Evolutionary conservation across 768 basidiomycete genomes (phyloP).

Genomic region (Trametes maxima): DNA sequence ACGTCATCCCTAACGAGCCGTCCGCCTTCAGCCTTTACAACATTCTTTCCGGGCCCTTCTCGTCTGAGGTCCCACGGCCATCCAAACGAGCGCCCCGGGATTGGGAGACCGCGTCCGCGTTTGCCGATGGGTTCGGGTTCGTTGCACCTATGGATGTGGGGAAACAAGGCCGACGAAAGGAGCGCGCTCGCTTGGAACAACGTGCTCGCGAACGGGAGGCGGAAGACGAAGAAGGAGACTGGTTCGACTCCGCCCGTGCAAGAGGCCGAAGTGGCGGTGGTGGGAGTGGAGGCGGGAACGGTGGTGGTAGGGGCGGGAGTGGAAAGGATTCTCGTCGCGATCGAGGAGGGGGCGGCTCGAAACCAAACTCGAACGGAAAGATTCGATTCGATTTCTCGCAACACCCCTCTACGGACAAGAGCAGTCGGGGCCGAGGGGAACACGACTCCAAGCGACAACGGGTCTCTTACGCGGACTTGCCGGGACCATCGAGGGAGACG

Average conservation of each 20-base stretch:
- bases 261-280: constrained; percentile 36
- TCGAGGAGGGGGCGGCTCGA: constrained; percentile 13
- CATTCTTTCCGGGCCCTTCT: constrained; percentile 67
- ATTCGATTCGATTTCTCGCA: constrained; percentile 24
- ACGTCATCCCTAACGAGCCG: constrained; percentile 49
- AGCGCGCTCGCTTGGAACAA: constrained; percentile 55
- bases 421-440: constrained; percentile 2
- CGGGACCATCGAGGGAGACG: constrained; percentile 30
- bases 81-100: constrained; percentile 43
- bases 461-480: constrained; percentile 22
- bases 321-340: not conserved
- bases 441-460: constrained; percentile 19
- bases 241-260: constrained; percentile 54
- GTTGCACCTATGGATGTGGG: constrained; percentile 63
- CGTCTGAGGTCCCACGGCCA: constrained; percentile 40
- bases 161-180: constrained; percentile 61
- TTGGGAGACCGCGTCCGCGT: constrained; percentile 43
- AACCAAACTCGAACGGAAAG: constrained; percentile 22
- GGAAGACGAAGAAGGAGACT: constrained; percentile 61
- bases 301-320: constrained; percentile 28
- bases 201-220: constrained; percentile 45
- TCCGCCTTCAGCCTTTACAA: constrained; percentile 74
- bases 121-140: constrained; percentile 49
- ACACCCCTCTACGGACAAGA: constrained; percentile 11
- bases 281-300: constrained; percentile 8